Base-by-base conservation (phyloP, 352 stramenopile genomes). In the Phytophthora pisi region DNA sequence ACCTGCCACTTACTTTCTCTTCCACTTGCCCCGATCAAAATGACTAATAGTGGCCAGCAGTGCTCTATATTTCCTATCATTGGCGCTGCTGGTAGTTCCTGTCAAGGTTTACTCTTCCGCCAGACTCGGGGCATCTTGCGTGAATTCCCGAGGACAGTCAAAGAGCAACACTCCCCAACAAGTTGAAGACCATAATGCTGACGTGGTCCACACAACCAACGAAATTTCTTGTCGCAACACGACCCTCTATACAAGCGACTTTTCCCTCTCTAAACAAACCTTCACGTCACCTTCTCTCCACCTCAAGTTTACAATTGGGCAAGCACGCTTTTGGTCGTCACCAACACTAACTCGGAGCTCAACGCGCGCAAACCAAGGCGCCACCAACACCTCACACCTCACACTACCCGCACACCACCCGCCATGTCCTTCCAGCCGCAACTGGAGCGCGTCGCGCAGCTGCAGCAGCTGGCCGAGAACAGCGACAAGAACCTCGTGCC, bases 401-500 rank as follows among this genome's bases (percentile, higher is more conserved):
- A 36, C 11, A 46, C 9, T 36, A 6, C 46, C 43, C 43, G 5
- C 43, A 52, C 46, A 8, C 2, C 46, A 6, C 5, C 4, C 50
- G 36, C 42, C 58, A 92, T 92, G 84, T 64, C 72, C 10, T 84
- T 91, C 54, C 73, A 84, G 64, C 87, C 87, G 50, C 57, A 58
- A 30, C 58, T 93, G 43, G 82, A 91, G 61, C 85, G 79, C 72
- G 75, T 95, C 50, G 67, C 79, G 63, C 61, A 81, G 77, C 85
- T 95, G 53, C 74, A 76, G 36, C 64, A 71, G 43, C 72, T 76
- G 26, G 69, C 79, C 0, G 78, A 83, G 69, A 83, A 95, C 67
- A 66, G 68, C n/a, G 51, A 79, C 58, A 96, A 96, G 79, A 94
- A 95, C 82, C 82, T 96, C 51, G 66, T 91, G 62, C 89, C 89